Evolutionary conservation across 1,139 yeast genomes (phyloP).

Genomic region (Debaryomyces singareniensis): DNA sequence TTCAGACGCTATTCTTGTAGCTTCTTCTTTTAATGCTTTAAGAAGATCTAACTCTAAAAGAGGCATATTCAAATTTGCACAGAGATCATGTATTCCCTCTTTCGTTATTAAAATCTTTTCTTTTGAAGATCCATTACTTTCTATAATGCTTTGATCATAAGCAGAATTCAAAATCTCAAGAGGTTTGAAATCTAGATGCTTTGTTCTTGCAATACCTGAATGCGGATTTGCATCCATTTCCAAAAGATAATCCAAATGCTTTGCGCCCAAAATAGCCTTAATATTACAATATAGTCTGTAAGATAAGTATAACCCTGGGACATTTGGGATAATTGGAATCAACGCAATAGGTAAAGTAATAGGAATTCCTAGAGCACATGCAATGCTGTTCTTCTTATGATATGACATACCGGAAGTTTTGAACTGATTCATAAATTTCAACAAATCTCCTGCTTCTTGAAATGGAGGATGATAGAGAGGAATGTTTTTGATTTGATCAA

Average conservation of each 20-base stretch:
- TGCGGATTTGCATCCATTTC: constrained; percentile 7
- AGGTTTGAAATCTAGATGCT: constrained; percentile 16
- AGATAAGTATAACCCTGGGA: constrained; percentile 87
- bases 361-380: constrained; percentile 64
- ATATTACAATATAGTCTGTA: constrained; percentile 82
- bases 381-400: constrained; percentile 28
- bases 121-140: constrained; percentile 5
- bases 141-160: constrained; percentile 7
- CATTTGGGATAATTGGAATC: constrained; percentile 83
- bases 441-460: constrained; percentile 26
- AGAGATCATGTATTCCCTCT: constrained; percentile 26
- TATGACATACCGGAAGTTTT: constrained; percentile 19
- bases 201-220: not conserved
- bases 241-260: constrained; percentile 53
- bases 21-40: constrained; percentile 46
- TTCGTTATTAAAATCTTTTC: constrained; percentile 25
- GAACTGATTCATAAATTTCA: constrained; percentile 25
- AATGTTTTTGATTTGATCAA: constrained; percentile 32
- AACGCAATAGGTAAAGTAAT: constrained; percentile 74
- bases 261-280: constrained; percentile 73
- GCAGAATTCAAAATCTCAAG: constrained; percentile 14
- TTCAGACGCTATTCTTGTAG: constrained; percentile 12
- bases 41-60: constrained; percentile 33
- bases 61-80: constrained; percentile 22
- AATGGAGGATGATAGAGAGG: constrained; percentile 38